A percentile compares a stretch with the other conserved stretches of the same genome.
These are phyloP conservation scores for Plasmodium fragile DNA, from an alignment of 169 alveolate species.

Conservation along the genomic window DNA sequence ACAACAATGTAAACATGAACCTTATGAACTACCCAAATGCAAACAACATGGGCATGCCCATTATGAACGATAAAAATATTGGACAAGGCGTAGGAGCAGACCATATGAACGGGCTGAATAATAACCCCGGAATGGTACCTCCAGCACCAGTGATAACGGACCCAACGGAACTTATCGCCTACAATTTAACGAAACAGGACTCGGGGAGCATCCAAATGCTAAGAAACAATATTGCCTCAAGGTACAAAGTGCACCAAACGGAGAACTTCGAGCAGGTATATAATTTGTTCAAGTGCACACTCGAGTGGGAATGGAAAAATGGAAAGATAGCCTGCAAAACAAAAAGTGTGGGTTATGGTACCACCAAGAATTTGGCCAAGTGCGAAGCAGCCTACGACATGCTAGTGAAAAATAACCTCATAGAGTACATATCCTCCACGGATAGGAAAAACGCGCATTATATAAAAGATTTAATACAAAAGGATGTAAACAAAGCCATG, in stretches of 20 bases:
- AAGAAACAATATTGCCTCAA: slow-evolving; percentile 72
- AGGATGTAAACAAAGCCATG: slow-evolving; percentile 57
- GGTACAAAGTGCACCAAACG: slow-evolving; percentile 71
- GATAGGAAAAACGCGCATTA: slow-evolving; percentile 75
- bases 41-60: neutral
- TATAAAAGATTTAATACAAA: slow-evolving; percentile 67
- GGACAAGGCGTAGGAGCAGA: neutral
- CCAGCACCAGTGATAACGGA: slow-evolving; percentile 25
- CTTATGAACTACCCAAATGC: slow-evolving; percentile 24
- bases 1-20: neutral
- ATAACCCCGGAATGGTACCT: neutral
- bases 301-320: slow-evolving; percentile 77
- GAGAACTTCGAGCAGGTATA: slow-evolving; percentile 70
- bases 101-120: slow-evolving; percentile 8
- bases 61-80: slow-evolving; percentile 6
- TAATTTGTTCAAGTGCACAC: slow-evolving; percentile 66
- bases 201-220: slow-evolving; percentile 72
- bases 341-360: slow-evolving; percentile 75
- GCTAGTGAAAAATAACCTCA: slow-evolving; percentile 68
- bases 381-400: slow-evolving; percentile 76
- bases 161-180: slow-evolving; percentile 40
- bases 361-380: slow-evolving; percentile 67
- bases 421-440: slow-evolving; percentile 67
- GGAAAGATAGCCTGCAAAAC: slow-evolving; percentile 64
- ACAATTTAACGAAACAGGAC: slow-evolving; percentile 69